A percentile compares a stretch with the other conserved stretches of the same genome.
Conservation (phyloP, 441 rosid genomes). For the Aleurites moluccanus region DNA sequence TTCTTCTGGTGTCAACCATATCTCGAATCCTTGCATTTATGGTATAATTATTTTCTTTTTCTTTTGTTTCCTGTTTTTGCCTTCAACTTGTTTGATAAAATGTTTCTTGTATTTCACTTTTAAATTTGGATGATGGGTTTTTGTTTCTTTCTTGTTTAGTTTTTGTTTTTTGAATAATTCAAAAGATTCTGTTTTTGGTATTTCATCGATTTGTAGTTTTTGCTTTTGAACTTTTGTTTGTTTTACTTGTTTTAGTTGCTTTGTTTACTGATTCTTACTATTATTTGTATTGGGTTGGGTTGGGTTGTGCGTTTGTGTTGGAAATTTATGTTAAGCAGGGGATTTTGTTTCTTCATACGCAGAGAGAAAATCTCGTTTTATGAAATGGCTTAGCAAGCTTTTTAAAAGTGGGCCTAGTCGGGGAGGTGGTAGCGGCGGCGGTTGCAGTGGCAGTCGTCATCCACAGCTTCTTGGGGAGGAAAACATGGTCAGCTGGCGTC, state of each 20-base stretch:
- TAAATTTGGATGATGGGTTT: neutral
- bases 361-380: slow-evolving; percentile 77
- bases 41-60: slow-evolving; percentile 41
- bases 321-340: slow-evolving; percentile 48
- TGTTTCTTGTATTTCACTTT: neutral
- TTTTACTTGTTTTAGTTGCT: neutral
- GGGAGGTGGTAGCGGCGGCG: slow-evolving; percentile 23
- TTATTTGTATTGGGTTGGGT: neutral
- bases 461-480: slow-evolving; percentile 81
- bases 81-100: slow-evolving; percentile 7
- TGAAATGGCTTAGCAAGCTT: slow-evolving; percentile 89
- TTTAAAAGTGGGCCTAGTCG: slow-evolving; percentile 60
- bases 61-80: neutral
- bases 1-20: slow-evolving; percentile 46
- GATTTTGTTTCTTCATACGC: slow-evolving; percentile 65
- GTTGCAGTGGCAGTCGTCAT: slow-evolving; percentile 25
- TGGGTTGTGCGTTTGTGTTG: slow-evolving; percentile 16
- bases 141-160: neutral
- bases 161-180: neutral
- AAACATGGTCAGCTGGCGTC: slow-evolving; percentile 61
- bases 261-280: neutral
- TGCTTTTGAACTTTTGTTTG: neutral
- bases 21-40: slow-evolving; percentile 76
- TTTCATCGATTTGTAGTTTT: neutral
- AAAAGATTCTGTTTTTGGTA: neutral